Conservation (phyloP, 306 rosid species). For the Vigna mungo region DNA sequence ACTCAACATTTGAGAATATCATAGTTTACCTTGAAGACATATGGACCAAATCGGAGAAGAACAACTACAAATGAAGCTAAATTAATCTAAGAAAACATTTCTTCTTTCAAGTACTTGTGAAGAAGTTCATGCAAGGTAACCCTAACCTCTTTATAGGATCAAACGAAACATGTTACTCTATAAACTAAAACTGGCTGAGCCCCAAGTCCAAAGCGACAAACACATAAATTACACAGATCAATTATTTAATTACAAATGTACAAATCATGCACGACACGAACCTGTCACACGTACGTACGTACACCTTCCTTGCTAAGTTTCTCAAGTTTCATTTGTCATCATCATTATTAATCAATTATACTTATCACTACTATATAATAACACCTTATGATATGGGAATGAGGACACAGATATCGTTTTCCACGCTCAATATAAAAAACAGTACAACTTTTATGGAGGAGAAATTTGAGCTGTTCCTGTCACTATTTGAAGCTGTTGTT, state of each 20-base stretch:
- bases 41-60: too few relatives aligned
- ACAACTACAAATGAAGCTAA: too few relatives aligned
- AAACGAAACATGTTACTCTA: too few relatives aligned
- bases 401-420: slow-evolving; percentile 48
- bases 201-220: neutral
- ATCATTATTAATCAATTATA: slow-evolving; percentile 6
- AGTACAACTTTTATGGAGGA: slow-evolving; percentile 44
- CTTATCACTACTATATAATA: neutral
- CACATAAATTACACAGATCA: neutral
- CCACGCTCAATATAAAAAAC: slow-evolving; percentile 30
- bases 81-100: too few relatives aligned
- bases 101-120: too few relatives aligned
- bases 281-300: slow-evolving; percentile 20
- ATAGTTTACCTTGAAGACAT: too few relatives aligned
- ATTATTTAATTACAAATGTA: neutral
- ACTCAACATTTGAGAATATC: too few relatives aligned
- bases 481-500: slow-evolving; percentile 41
- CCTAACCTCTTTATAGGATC: too few relatives aligned
- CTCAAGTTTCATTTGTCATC: slow-evolving; percentile 23
- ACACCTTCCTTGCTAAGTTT: neutral
- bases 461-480: slow-evolving; percentile 50
- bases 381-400: slow-evolving; percentile 4
- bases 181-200: too few relatives aligned
- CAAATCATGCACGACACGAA: slow-evolving; percentile 18
- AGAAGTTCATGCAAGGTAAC: too few relatives aligned